Evolutionary conservation across 116 monocot genomes (phyloP).

Genomic region (Posidonia oceanica): DNA sequence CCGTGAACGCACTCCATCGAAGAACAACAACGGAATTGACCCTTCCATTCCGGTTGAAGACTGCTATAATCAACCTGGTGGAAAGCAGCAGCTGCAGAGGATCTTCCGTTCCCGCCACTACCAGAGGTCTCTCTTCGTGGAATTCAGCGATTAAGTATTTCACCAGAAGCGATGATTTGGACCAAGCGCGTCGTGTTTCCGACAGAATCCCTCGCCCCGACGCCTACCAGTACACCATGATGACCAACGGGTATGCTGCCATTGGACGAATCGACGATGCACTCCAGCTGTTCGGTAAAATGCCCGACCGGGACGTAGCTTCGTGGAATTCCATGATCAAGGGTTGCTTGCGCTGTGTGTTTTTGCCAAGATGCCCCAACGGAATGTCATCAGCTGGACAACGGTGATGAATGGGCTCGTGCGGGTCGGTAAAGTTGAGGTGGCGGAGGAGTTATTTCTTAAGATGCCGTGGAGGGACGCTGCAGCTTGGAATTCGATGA

Average conservation of each 20-base stretch:
- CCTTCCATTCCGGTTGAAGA: too few relatives aligned
- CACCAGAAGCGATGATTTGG: slow-evolving; percentile 1
- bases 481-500: slow-evolving; percentile 83
- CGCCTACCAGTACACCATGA: slow-evolving; percentile 11
- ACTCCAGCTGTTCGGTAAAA: slow-evolving; percentile 28
- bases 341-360: slow-evolving; percentile 15
- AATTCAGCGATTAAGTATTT: slow-evolving; percentile 3
- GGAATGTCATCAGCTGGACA: slow-evolving; percentile 31
- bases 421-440: slow-evolving; percentile 24
- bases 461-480: slow-evolving; percentile 45
- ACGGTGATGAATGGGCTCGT: slow-evolving; percentile 21
- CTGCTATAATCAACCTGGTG: neutral
- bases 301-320: slow-evolving; percentile 22
- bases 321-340: slow-evolving; percentile 46
- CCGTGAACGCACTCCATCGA: neutral
- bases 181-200: slow-evolving; percentile 8
- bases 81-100: neutral
- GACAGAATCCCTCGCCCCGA: slow-evolving; percentile 5
- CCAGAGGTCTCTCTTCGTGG: neutral
- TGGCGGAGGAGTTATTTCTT: slow-evolving; percentile 40
- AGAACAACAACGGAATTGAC: neutral
- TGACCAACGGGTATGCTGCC: slow-evolving; percentile 4
- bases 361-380: slow-evolving; percentile 20
- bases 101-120: too few relatives aligned
- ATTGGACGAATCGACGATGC: slow-evolving; percentile 5